A percentile compares a stretch with the other conserved stretches of the same genome.
Evolutionary conservation across 208 protist genomes (phyloP).

Genomic region (Acanthamoeba lenticulata): DNA sequence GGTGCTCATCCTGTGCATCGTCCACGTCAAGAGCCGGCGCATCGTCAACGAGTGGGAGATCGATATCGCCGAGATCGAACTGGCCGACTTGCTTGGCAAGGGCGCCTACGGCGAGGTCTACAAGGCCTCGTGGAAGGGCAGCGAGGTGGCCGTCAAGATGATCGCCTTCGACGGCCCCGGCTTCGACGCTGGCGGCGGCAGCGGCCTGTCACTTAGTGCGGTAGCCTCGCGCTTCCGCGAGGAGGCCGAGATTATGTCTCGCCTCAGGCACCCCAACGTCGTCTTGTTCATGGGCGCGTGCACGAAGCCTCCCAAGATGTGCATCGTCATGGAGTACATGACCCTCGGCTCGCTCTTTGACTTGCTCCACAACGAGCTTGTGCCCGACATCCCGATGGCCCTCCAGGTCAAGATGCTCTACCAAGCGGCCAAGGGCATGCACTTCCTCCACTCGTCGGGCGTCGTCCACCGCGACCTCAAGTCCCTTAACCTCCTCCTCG

Average conservation of each 20-base stretch:
- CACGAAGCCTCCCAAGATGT: neutral
- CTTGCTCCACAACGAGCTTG: neutral
- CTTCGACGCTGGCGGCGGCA: neutral
- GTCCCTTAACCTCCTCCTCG: slow-evolving; percentile 3
- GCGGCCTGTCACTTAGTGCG: neutral
- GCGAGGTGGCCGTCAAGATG: slow-evolving; percentile 23
- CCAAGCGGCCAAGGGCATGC: too few species aligned
- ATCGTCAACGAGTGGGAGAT: too few species aligned
- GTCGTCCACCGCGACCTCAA: slow-evolving; percentile 41
- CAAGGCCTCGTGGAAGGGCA: slow-evolving; percentile 1
- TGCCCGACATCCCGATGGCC: neutral
- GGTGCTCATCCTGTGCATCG: too few species aligned
- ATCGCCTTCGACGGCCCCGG: neutral
- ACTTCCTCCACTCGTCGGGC: neutral
- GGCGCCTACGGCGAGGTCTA: neutral
- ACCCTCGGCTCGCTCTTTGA: neutral
- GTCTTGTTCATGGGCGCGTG: slow-evolving; percentile 28
- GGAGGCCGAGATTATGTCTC: neutral
- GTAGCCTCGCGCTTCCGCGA: neutral
- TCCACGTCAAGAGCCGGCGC: too few species aligned
- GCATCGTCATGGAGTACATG: slow-evolving; percentile 47
- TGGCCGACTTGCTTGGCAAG: neutral
- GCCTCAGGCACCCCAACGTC: slow-evolving; percentile 3
- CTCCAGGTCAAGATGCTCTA: too few species aligned
- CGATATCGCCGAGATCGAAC: neutral